phyloP scores from a whole-genome alignment of 1,139 yeast species.

The Trichomonascaceae sp. region DNA sequence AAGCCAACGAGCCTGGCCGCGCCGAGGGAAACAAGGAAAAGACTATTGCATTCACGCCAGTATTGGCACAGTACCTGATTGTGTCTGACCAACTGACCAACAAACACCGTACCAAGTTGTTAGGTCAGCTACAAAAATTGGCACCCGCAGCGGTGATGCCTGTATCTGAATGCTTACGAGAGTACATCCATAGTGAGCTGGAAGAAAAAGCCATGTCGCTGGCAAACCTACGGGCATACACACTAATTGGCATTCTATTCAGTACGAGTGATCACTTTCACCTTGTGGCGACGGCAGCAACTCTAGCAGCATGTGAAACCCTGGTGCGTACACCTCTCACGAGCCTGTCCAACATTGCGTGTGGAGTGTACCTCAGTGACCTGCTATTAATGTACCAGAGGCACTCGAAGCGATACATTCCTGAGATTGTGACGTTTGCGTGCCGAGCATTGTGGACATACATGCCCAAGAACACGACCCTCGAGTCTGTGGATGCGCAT shows the following conservation, averaged over 20 bases:
- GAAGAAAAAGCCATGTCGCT: constrained; percentile 5
- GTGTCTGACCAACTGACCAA: constrained; percentile 31
- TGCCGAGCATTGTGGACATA: constrained; percentile 39
- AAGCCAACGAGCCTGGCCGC: constrained; percentile 58
- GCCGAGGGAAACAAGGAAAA: constrained; percentile 74
- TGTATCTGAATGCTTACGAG: constrained; percentile 45
- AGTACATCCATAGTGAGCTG: constrained; percentile 28
- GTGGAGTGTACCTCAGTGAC: constrained; percentile 53
- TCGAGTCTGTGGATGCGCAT: constrained; percentile 2
- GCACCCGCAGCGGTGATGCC: constrained; percentile 55
- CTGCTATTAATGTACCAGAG: constrained; percentile 60
- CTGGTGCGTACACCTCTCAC: constrained; percentile 38
- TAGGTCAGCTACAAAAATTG: constrained; percentile 41
- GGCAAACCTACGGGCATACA: constrained; percentile 42
- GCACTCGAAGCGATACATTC: constrained; percentile 64
- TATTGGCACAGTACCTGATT: constrained; percentile 52
- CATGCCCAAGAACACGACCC: neutral
- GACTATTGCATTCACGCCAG: constrained; percentile 49
- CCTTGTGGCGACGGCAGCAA: constrained; percentile 74
- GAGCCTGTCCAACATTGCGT: constrained; percentile 28
- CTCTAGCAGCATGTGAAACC: constrained; percentile 58
- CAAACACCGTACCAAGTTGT: constrained; percentile 28
- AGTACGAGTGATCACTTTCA: constrained; percentile 96
- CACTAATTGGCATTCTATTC: constrained; percentile 60
- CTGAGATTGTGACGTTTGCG: constrained; percentile 58